A percentile compares a stretch with the other conserved stretches of the same genome.
These are phyloP conservation scores for Phaeoacremonium minimum DNA, from an alignment of 2,329 filamentous ascomycete species.

Conservation along the genomic window DNA sequence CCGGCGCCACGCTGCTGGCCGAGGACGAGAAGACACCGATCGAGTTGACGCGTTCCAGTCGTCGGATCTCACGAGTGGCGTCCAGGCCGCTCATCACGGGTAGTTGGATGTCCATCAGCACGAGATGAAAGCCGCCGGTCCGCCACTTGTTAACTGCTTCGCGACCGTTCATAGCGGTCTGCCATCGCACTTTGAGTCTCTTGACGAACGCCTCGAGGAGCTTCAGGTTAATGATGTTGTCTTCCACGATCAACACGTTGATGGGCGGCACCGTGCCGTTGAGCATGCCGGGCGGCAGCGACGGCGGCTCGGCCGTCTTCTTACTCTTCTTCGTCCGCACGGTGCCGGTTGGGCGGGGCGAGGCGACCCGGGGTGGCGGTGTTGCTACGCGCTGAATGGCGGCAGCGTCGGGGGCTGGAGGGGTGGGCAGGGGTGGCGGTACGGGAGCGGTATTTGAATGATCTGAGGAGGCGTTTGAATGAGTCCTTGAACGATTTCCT, in stretches of 20 bases:
- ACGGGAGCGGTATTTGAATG: constrained; percentile 30
- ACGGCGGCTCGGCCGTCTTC: constrained; percentile 40
- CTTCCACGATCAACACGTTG: constrained; percentile 95
- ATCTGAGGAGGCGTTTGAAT: constrained; percentile 54
- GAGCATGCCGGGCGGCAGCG: constrained; percentile 60
- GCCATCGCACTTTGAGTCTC: constrained; percentile 90
- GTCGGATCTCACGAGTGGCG: constrained; percentile 88
- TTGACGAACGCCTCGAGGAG: constrained; percentile 95
- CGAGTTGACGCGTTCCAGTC: constrained; percentile 83
- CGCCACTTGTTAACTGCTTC: constrained; percentile 95
- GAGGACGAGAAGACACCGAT: constrained; percentile 86
- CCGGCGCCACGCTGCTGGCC: constrained; percentile 48
- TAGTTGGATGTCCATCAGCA: constrained; percentile 97
- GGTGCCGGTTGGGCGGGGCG: constrained; percentile 39
- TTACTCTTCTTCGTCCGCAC: constrained; percentile 46
- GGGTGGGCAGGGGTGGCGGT: constrained; percentile 39
- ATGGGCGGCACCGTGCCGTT: constrained; percentile 88
- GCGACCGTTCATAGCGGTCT: constrained; percentile 92
- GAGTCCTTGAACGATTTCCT: constrained; percentile 49
- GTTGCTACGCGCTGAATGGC: constrained; percentile 50
- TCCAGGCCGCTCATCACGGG: constrained; percentile 95
- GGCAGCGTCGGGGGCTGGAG: constrained; percentile 34
- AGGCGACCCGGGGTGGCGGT: constrained; percentile 40
- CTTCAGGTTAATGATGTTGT: constrained; percentile 96
- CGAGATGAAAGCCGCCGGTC: constrained; percentile 86